These are phyloP conservation scores for Cicer arietinum DNA, from an alignment of 306 rosid genomes.

Conservation along the genomic window DNA sequence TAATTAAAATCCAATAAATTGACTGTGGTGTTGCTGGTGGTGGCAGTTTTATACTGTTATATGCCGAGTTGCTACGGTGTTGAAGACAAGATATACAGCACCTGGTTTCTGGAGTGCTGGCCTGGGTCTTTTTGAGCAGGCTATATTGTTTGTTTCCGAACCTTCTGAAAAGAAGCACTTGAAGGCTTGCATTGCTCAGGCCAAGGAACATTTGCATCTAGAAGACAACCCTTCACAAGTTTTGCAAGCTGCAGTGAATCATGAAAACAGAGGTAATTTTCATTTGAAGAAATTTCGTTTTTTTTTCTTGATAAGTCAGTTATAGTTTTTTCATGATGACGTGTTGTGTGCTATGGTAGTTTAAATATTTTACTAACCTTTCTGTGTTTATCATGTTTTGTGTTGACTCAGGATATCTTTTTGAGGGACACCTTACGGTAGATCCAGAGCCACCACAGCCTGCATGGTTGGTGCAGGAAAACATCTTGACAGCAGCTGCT, in stretches of 20 bases:
- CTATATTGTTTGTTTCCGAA: conserved; percentile 58
- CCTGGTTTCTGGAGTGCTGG: conserved; percentile 93
- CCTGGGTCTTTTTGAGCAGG: conserved; percentile 72
- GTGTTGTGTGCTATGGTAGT: not conserved
- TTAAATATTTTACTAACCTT: not conserved
- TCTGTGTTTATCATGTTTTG: not conserved
- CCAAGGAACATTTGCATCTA: conserved; percentile 69
- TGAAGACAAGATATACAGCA: conserved; percentile 82
- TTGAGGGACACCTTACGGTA: conserved; percentile 95
- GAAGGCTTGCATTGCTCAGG: conserved; percentile 67
- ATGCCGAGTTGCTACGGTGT: conserved; percentile 81
- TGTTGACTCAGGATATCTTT: conserved; percentile 74
- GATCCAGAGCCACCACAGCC: conserved; percentile 95
- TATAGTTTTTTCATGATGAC: conserved; percentile 17
- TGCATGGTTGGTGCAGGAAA: conserved; percentile 85
- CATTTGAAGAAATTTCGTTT: not conserved
- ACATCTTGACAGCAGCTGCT: conserved; percentile 75
- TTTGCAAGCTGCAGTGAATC: conserved; percentile 42
- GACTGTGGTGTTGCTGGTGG: conserved; percentile 35
- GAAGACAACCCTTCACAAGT: conserved; percentile 56
- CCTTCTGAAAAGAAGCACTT: conserved; percentile 64
- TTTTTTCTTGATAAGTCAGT: conserved; percentile 9
- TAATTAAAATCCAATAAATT: conserved; percentile 10
- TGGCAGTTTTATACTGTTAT: conserved; percentile 67
- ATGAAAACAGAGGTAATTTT: conserved; percentile 59